Evolutionary conservation across 495 filamentous ascomycete species (phyloP).

Genomic region (Xylaria intraflava): DNA sequence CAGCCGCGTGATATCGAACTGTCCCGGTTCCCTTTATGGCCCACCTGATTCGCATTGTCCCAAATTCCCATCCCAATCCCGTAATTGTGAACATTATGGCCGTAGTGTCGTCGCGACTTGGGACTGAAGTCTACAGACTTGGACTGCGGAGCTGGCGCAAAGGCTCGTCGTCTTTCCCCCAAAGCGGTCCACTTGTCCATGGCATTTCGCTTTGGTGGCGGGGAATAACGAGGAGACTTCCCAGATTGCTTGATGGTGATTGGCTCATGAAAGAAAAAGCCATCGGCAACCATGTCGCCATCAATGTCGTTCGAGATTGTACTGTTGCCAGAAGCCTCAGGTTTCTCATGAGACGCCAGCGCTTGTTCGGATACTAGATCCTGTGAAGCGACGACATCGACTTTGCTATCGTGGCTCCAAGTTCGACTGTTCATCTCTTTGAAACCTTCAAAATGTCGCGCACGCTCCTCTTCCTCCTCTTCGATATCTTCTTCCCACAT

Average conservation of each 20-base stretch:
- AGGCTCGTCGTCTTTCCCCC: constrained; percentile 70
- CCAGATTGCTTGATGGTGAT: constrained; percentile 33
- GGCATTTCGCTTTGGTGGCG: constrained; percentile 42
- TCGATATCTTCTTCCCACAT: constrained; percentile 87
- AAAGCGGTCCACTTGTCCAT: constrained; percentile 84
- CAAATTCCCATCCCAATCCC: constrained; percentile 28
- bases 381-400: constrained; percentile 41
- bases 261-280: constrained; percentile 62
- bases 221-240: constrained; percentile 42
- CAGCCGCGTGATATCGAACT: constrained; percentile 39
- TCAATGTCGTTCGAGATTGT: constrained; percentile 43
- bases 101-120: constrained; percentile 31
- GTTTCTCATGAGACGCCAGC: constrained; percentile 42
- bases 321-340: constrained; percentile 32
- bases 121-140: constrained; percentile 40
- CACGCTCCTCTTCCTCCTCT: constrained; percentile 55
- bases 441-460: constrained; percentile 52
- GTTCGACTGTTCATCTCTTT: constrained; percentile 72
- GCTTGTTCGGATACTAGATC: constrained; percentile 34
- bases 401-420: constrained; percentile 70
- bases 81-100: constrained; percentile 29
- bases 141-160: constrained; percentile 42
- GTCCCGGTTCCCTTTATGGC: constrained; percentile 33
- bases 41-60: constrained; percentile 27
- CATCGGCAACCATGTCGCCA: constrained; percentile 54